phyloP scores from a whole-genome alignment of 2,329 filamentous ascomycete species.

The Colletotrichum cereale region DNA sequence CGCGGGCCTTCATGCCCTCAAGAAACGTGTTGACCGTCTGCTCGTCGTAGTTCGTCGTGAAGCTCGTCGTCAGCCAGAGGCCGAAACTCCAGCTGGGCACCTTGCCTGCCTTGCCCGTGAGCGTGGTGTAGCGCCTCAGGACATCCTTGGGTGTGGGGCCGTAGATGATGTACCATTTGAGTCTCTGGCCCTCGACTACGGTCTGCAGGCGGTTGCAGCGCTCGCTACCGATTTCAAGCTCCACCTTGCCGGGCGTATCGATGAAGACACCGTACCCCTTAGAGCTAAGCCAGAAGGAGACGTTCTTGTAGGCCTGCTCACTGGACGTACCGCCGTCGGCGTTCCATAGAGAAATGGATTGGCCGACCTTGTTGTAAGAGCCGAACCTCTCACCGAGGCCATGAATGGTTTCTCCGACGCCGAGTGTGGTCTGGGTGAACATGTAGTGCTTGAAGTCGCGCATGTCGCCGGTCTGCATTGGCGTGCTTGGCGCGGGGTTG shows the following conservation, averaged over 20 bases:
- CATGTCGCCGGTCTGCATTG: slow-evolving; percentile 52
- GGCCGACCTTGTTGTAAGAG: slow-evolving; percentile 81
- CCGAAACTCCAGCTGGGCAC: slow-evolving; percentile 82
- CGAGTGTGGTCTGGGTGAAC: slow-evolving; percentile 67
- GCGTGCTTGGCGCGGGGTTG: slow-evolving; percentile 49
- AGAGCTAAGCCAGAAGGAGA: slow-evolving; percentile 77
- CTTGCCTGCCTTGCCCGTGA: slow-evolving; percentile 74
- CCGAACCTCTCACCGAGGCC: slow-evolving; percentile 83
- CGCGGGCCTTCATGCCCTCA: slow-evolving; percentile 74
- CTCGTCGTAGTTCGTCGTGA: slow-evolving; percentile 81
- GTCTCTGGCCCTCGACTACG: slow-evolving; percentile 74
- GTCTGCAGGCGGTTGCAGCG: slow-evolving; percentile 78
- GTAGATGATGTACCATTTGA: slow-evolving; percentile 82
- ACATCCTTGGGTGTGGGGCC: slow-evolving; percentile 80
- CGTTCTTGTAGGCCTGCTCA: slow-evolving; percentile 80
- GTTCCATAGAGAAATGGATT: slow-evolving; percentile 75
- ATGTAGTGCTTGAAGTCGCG: slow-evolving; percentile 65
- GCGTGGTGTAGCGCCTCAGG: slow-evolving; percentile 72
- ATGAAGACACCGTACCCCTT: slow-evolving; percentile 84
- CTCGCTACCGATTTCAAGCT: slow-evolving; percentile 81
- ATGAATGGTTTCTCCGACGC: slow-evolving; percentile 76
- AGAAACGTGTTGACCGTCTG: slow-evolving; percentile 76
- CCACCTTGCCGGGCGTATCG: slow-evolving; percentile 76
- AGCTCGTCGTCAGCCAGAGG: slow-evolving; percentile 82
- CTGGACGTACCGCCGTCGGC: slow-evolving; percentile 74